phyloP scores from a whole-genome alignment of 192 early-diverging fungal species.

The Chytriomyces hyalinus region DNA sequence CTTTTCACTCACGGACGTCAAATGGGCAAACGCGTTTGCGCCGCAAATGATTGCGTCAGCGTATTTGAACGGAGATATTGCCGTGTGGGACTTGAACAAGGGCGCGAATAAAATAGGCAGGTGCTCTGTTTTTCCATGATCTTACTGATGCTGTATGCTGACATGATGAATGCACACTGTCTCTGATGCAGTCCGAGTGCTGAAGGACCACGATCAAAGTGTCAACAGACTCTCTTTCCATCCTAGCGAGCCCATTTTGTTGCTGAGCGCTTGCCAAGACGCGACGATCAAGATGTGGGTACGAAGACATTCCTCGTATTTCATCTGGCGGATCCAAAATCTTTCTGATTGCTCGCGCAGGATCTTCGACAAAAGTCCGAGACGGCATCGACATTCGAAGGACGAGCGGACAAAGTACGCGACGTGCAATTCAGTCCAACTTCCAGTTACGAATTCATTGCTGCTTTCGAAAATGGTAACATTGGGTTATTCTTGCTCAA shows the following conservation, averaged over 20 bases:
- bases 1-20: slow-evolving; percentile 67
- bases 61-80: slow-evolving; percentile 72
- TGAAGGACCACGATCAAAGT: slow-evolving; percentile 73
- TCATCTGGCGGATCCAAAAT: slow-evolving; percentile 61
- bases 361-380: slow-evolving; percentile 66
- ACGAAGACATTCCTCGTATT: background rate
- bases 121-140: background rate
- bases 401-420: slow-evolving; percentile 75
- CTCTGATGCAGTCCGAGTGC: slow-evolving; percentile 54
- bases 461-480: slow-evolving; percentile 79
- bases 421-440: slow-evolving; percentile 80
- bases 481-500: slow-evolving; percentile 59
- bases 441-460: slow-evolving; percentile 67
- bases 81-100: slow-evolving; percentile 73
- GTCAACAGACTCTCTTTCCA: slow-evolving; percentile 83
- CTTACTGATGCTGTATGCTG: background rate
- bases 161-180: background rate
- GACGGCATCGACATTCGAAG: slow-evolving; percentile 68
- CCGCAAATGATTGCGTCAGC: slow-evolving; percentile 74
- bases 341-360: slow-evolving; percentile 49
- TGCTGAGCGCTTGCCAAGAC: slow-evolving; percentile 82
- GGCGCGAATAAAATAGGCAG: slow-evolving; percentile 52
- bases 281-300: slow-evolving; percentile 80
- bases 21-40: slow-evolving; percentile 71
- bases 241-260: slow-evolving; percentile 64